phyloP scores from a whole-genome alignment of 805 yeast genomes.

The Yamadazyma paraphyllophila region DNA sequence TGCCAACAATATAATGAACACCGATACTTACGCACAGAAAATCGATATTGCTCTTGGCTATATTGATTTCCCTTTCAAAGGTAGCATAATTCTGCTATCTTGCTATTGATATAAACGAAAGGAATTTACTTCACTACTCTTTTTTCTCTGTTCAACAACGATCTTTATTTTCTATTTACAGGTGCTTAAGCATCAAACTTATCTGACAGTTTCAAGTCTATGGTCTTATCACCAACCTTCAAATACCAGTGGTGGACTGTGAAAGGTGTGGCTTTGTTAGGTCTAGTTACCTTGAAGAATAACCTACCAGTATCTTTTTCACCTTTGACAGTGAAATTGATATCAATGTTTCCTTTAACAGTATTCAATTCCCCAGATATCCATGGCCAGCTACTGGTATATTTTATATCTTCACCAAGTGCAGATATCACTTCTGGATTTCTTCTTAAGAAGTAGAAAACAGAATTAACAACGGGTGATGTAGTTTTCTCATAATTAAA shows the following conservation, averaged over 20 bases:
- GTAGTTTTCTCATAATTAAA: constrained; percentile 91
- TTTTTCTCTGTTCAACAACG: background rate
- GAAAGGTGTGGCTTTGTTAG: constrained; percentile 49
- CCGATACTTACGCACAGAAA: no score
- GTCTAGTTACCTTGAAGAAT: constrained; percentile 71
- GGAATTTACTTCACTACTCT: no score
- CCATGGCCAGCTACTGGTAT: constrained; percentile 82
- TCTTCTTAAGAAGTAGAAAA: constrained; percentile 81
- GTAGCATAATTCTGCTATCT: no score
- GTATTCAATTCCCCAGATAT: constrained; percentile 81
- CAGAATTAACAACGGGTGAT: constrained; percentile 84
- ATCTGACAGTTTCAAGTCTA: constrained; percentile 24
- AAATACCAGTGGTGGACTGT: constrained; percentile 33
- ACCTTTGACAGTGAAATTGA: constrained; percentile 71
- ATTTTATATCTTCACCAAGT: constrained; percentile 76
- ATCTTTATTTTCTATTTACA: constrained; percentile 2
- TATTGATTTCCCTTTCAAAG: no score
- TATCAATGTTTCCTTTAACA: constrained; percentile 75
- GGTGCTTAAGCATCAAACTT: constrained; percentile 24
- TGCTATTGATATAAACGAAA: no score
- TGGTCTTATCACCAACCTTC: constrained; percentile 19
- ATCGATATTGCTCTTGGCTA: no score
- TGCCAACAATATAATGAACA: no score
- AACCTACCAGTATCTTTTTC: constrained; percentile 51
- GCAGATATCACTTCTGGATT: constrained; percentile 58